Evolutionary conservation across 2,329 filamentous ascomycete genomes (phyloP).

Genomic region (Plectosphaerella cucumerina): DNA sequence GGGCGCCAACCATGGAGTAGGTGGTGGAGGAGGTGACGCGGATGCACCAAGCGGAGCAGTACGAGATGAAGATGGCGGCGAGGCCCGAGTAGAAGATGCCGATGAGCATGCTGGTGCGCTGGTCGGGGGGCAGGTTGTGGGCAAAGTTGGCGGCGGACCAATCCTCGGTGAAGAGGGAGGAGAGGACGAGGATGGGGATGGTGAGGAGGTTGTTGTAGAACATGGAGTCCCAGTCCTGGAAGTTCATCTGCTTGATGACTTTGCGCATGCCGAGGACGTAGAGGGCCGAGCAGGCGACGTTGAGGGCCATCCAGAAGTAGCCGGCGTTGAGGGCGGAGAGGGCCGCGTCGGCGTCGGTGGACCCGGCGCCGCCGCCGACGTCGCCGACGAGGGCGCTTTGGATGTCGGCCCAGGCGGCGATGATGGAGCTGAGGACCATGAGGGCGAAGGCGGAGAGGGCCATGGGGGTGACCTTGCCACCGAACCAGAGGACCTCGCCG

Average conservation of each 20-base stretch:
- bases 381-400: constrained; percentile 69
- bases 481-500: constrained; percentile 97
- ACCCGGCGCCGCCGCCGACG: constrained; percentile 37
- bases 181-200: constrained; percentile 82
- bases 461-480: constrained; percentile 82
- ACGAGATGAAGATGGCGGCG: constrained; percentile 94
- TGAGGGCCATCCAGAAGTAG: constrained; percentile 97
- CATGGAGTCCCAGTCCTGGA: constrained; percentile 99
- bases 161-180: constrained; percentile 81
- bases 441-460: constrained; percentile 90
- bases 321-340: constrained; percentile 90
- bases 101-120: constrained; percentile 73
- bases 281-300: constrained; percentile 89
- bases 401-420: constrained; percentile 97
- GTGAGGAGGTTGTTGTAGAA: constrained; percentile 99
- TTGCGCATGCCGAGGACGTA: constrained; percentile 95
- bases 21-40: constrained; percentile 96
- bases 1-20: constrained; percentile 95
- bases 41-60: constrained; percentile 99
- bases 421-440: constrained; percentile 92
- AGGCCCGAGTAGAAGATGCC: constrained; percentile 94
- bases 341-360: constrained; percentile 61
- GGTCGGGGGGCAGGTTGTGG: constrained; percentile 79
- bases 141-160: constrained; percentile 83
- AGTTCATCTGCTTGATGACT: constrained; percentile 98